These are phyloP conservation scores for Hymenoscyphus scutula DNA, from an alignment of 2,329 filamentous ascomycete species.

Conservation along the genomic window DNA sequence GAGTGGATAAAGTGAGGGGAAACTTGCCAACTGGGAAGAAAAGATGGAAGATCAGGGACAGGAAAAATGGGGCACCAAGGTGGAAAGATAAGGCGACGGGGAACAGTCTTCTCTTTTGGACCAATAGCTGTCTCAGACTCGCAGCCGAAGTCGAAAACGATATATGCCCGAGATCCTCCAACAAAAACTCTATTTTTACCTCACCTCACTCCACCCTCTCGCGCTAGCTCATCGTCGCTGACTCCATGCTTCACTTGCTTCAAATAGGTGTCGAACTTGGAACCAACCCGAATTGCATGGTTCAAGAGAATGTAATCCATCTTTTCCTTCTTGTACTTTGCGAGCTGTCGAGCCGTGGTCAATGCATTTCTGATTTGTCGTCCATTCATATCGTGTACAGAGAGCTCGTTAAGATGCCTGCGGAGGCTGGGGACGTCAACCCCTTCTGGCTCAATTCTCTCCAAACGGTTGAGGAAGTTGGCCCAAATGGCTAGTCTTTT, in stretches of 20 bases:
- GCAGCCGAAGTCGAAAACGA: background rate
- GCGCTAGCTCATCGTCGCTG: conserved; percentile 5
- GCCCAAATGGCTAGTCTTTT: conserved; percentile 10
- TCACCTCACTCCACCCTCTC: conserved; percentile 2
- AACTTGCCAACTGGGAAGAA: background rate
- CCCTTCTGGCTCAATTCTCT: background rate
- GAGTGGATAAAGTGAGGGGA: background rate
- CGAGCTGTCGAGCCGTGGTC: conserved; percentile 20
- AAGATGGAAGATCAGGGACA: conserved; percentile 1
- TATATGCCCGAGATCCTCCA: background rate
- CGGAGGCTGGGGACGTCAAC: background rate
- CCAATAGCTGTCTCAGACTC: background rate
- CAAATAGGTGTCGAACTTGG: conserved; percentile 14
- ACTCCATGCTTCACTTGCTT: background rate
- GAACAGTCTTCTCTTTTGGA: background rate
- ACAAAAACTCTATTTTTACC: conserved; percentile 1
- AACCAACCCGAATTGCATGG: conserved; percentile 9
- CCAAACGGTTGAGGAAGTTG: conserved; percentile 9
- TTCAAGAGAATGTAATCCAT: conserved; percentile 14
- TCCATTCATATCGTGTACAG: background rate
- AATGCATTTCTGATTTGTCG: conserved; percentile 15
- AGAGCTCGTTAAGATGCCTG: background rate
- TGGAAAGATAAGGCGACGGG: background rate
- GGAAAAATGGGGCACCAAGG: background rate
- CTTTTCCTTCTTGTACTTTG: conserved; percentile 12